Percentiles rank a stretch among this genome's conserved stretches.
Evolutionary conservation across 1,284 basidiomycete species (phyloP).

Genomic region (Ceratobasidium sp.): DNA sequence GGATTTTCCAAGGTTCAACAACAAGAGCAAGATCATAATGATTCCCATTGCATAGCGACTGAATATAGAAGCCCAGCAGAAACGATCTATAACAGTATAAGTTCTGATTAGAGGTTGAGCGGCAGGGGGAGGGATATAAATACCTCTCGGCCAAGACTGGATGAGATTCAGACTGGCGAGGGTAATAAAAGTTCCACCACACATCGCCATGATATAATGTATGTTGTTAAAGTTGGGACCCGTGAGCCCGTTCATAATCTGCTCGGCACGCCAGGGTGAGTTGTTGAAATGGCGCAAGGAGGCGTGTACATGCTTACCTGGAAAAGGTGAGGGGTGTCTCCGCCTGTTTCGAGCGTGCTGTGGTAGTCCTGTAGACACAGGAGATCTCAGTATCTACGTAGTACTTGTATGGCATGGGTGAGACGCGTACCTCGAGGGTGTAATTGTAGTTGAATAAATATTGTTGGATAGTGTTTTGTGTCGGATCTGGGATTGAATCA

Average conservation of each 20-base stretch:
- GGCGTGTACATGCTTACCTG: not conserved
- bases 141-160: conserved; percentile 42
- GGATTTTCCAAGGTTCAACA: conserved; percentile 27
- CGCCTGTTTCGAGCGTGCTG: not conserved
- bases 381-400: no score
- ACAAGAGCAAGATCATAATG: not conserved
- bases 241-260: not conserved
- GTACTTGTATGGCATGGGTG: not conserved
- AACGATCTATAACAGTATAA: conserved; percentile 12
- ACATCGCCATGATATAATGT: conserved; percentile 32
- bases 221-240: not conserved
- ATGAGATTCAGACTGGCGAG: conserved; percentile 37
- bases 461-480: not conserved
- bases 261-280: not conserved
- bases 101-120: no score
- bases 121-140: no score
- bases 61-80: conserved; percentile 29
- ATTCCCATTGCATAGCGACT: conserved; percentile 28
- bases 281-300: not conserved
- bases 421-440: conserved; percentile 10
- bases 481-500: conserved; percentile 14
- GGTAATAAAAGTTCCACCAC: conserved; percentile 26
- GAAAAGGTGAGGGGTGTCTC: not conserved
- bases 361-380: not conserved
- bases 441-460: not conserved